Evolutionary conservation across 2,329 filamentous ascomycete genomes (phyloP), one percentile per base, ranked within the genome.

Genomic region (Epichloe sylvatica): DNA sequence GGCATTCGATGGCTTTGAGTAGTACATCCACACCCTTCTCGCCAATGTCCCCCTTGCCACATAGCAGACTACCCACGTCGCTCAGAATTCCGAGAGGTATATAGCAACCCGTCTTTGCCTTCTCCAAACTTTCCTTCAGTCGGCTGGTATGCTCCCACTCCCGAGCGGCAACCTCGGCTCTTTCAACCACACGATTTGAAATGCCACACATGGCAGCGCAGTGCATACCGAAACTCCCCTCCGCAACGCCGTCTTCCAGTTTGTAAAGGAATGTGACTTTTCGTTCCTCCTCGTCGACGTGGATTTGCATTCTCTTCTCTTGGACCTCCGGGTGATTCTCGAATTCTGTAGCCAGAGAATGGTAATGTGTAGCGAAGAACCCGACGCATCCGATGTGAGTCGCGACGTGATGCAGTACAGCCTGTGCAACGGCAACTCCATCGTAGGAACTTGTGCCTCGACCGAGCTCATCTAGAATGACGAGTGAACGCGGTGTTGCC

Each of bases 201-300:
- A 98, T 97, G 1, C 92, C 92, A 59, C 92, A 98, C 92, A 98
- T 98, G 52, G 88, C 84, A 1, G 92, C 92, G 63, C 92, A 98
- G 66, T 98, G 92, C 92, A 98, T 98, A 59, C 92, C 92, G 61
- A 97, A 98, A 61, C 87, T 94, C 15, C 92, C 92, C 66, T 97
- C 90, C 0, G 92, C 92, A 9, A 97, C 88, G 2, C 92, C 92
- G 13, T 87, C 79, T 66, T 97, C 92, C 0, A 98, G 77, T 60
- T 87, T 90, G 70, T 98, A 98, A 49, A 98, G 65, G 69, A 98
- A 98, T 0, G 91, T 96, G n/a, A 98, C 82, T n/a, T 83, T 81
- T 23, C 87, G 78, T 51, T 87, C 77, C 44, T 76, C 78, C 4
- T 92, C 86, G 55, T 98, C 91, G 2, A 98, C 92, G 51, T 90